Evolutionary conservation across 2,329 filamentous ascomycete genomes (phyloP), one percentile per base, ranked within the genome.

Genomic region (Colletotrichum euphorbiae): DNA sequence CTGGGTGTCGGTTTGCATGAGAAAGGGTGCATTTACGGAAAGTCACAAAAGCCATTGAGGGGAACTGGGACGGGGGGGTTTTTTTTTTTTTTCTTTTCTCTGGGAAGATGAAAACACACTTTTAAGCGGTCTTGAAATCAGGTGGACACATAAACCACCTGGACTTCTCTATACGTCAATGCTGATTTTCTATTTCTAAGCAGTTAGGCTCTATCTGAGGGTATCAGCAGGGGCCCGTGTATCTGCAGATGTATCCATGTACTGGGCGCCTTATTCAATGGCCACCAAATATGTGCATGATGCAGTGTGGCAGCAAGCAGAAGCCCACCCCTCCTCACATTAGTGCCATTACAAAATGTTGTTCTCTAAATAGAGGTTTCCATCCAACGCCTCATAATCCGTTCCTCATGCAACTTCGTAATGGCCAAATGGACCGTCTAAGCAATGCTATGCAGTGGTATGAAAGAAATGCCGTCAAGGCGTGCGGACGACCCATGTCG

Each of bases 361-460:
- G 21, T 12, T 50, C 21, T 52, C 52, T 43, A 46, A 45, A 24
- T 8, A 28, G 38, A 9, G 15, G 33, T 19, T 3, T 52, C 56
- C 36, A 28, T 13, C 66, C 17, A 70, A 70, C 66, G 69, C 69
- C 66, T 65, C 50, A 61, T 70, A 45, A 67, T 66, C 56, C 62
- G 38, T 69, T 48, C 46, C 54, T 70, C 69, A 69, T 70, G 61
- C 36, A 56, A 48, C 21, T 63, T 70, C 66, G 61, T 70, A 24
- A 57, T 57, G 61, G 31, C 43, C 51, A 31, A 28, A 12, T n/a
- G 40, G 59, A 31, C 51, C 69, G 51, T 45, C 52, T 51, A 56
- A 55, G 48, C 42, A 56, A 67, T 67, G 67, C 62, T 56, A 56
- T 51, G 67, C 43, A 67, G 42, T 67, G 6, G 40, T 19, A 19